Base-by-base conservation (phyloP, 768 basidiomycete genomes). In the Lactarius pseudohatsudake region DNA sequence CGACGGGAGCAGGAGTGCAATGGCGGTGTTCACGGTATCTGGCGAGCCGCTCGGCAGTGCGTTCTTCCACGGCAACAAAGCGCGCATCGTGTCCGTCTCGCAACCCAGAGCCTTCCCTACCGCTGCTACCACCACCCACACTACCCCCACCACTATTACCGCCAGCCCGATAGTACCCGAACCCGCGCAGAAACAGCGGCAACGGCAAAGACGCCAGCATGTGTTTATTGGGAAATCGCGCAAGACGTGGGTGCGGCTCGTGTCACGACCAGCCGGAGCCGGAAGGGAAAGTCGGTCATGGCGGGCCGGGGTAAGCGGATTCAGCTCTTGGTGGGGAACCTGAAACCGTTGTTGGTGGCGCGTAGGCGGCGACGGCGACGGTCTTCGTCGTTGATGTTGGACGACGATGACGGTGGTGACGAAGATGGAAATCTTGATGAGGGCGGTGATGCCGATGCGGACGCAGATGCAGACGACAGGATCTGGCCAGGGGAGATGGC, bases 161-260 rank as follows among this genome's bases (percentile, higher is more conserved):
- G 30, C 30, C 30, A 3, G 30, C 30, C 20, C 59, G 6, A 50
- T 5, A 34, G n/a, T n/a, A n/a, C 53, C 22, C 6, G 32, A 26
- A 13, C 28, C 50, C 28, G 10, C 54, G 22, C 41, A 26, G n/a
- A 18, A n/a, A 20, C 26, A 15, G n/a, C 47, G 10, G 15, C 34
- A n/a, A 38, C 11, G n/a, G 16, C 45, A 30, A 13, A n/a, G 15
- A 13, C 59, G 30, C 3, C 43, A 3, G 22, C 22, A 57, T 26
- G 38, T 43, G 13, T 64, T 61, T n/a, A 61, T 65, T 2, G 63
- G 64, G 15, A 57, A 65, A 61, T 43, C 32, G 45, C 67, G 15
- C 22, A 55, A 55, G 53, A 16, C 62, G 8, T 67, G 66, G 66
- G 66, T 58, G 34, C 57, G 58, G 18, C 32, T 56, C 22, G 57